phyloP scores from a whole-genome alignment of 2,329 filamentous ascomycete genomes.

The Cordyceps cateniannulata region DNA sequence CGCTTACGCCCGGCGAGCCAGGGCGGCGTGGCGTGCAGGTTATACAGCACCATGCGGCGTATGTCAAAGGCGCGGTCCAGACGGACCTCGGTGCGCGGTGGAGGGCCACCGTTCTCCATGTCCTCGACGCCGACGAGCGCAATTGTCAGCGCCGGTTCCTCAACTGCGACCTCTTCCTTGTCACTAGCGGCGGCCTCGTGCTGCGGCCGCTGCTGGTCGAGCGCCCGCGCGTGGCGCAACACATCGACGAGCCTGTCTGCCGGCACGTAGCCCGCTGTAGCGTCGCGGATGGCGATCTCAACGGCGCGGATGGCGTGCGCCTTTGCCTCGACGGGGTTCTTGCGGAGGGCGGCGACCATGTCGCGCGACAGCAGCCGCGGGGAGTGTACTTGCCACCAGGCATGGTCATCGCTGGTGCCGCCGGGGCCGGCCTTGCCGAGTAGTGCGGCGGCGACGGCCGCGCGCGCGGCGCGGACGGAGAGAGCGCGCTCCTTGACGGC shows the following conservation, averaged over 20 bases:
- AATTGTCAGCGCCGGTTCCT: neutral
- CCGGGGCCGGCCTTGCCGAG: constrained; percentile 18
- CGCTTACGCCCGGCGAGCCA: neutral
- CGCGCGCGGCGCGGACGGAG: constrained; percentile 18
- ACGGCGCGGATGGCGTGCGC: constrained; percentile 19
- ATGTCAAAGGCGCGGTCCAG: neutral
- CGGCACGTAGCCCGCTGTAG: constrained; percentile 24
- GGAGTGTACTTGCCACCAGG: constrained; percentile 23
- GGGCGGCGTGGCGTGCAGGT: neutral
- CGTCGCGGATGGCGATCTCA: constrained; percentile 25
- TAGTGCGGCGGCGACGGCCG: constrained; percentile 21
- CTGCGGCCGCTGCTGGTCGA: neutral
- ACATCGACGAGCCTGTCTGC: constrained; percentile 21
- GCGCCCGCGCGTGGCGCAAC: constrained; percentile 16
- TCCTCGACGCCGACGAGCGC: constrained; percentile 31
- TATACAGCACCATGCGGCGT: constrained; percentile 8
- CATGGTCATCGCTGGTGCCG: constrained; percentile 15
- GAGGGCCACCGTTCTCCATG: constrained; percentile 13
- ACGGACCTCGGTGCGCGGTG: neutral
- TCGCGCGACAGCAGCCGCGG: constrained; percentile 24
- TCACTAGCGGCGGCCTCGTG: constrained; percentile 1
- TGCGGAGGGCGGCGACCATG: constrained; percentile 18
- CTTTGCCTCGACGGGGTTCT: constrained; percentile 16
- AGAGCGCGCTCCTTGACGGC: constrained; percentile 26
- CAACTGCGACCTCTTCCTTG: neutral